These are phyloP conservation scores for Erodium texanum DNA, from an alignment of 441 rosid species.

Conservation along the genomic window DNA sequence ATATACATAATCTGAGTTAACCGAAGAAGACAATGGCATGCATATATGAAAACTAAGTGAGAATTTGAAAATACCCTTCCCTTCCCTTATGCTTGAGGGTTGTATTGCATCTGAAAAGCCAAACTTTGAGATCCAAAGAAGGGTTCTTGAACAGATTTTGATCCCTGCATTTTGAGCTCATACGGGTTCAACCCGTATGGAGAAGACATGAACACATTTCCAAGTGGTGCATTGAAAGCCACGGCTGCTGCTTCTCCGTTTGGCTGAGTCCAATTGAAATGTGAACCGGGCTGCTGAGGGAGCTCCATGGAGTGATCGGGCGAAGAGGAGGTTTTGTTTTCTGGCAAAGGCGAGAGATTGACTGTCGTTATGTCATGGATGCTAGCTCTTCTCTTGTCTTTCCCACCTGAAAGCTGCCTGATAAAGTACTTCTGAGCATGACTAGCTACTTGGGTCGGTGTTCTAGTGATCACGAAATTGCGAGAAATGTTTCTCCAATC, in stretches of 20 bases:
- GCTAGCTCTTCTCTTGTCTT: slow-evolving; percentile 75
- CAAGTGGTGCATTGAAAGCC: slow-evolving; percentile 29
- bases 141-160: slow-evolving; percentile 30
- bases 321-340: slow-evolving; percentile 28
- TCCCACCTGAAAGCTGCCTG: slow-evolving; percentile 62
- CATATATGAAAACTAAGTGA: neutral
- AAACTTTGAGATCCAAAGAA: slow-evolving; percentile 33
- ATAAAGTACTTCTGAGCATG: slow-evolving; percentile 73
- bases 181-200: slow-evolving; percentile 29
- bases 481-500: slow-evolving; percentile 73
- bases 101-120: slow-evolving; percentile 41
- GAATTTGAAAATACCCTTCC: slow-evolving; percentile 3
- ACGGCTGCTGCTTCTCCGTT: slow-evolving; percentile 20
- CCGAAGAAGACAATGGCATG: no score
- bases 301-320: slow-evolving; percentile 28
- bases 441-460: slow-evolving; percentile 71
- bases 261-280: slow-evolving; percentile 46
- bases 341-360: slow-evolving; percentile 51
- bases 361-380: slow-evolving; percentile 72
- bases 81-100: slow-evolving; percentile 32
- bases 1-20: slow-evolving; percentile 25
- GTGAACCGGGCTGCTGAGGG: slow-evolving; percentile 11
- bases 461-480: slow-evolving; percentile 50
- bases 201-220: slow-evolving; percentile 32
- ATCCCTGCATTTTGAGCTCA: slow-evolving; percentile 36